phyloP scores from a whole-genome alignment of 2,329 filamentous ascomycete species.

The Apiospora malaysiana region DNA sequence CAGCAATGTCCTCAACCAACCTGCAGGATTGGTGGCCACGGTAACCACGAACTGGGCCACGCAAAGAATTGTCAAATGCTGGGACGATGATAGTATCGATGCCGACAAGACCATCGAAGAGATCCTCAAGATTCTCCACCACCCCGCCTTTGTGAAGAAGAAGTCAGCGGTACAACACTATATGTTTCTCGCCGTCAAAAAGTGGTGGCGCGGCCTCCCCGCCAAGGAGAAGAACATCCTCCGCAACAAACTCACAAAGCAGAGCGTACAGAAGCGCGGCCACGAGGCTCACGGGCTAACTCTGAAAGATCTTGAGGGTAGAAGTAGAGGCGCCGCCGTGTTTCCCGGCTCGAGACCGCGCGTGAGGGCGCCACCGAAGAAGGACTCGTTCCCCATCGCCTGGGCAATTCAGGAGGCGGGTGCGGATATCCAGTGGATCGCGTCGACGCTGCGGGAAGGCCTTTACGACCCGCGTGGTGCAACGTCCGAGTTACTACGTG shows the following conservation, averaged over 20 bases:
- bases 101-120: slow-evolving; percentile 68
- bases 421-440: slow-evolving; percentile 27
- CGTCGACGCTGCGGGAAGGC: slow-evolving; percentile 2
- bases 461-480: not conserved
- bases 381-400: slow-evolving; percentile 33
- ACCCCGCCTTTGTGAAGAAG: slow-evolving; percentile 60
- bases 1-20: slow-evolving; percentile 62
- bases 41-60: slow-evolving; percentile 70
- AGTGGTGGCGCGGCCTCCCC: slow-evolving; percentile 52
- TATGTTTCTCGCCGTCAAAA: slow-evolving; percentile 70
- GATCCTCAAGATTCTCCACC: slow-evolving; percentile 69
- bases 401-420: slow-evolving; percentile 31
- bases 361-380: slow-evolving; percentile 35
- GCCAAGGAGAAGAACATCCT: slow-evolving; percentile 31
- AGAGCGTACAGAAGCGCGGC: slow-evolving; percentile 35
- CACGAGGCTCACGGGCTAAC: slow-evolving; percentile 39
- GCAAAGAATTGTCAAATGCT: slow-evolving; percentile 71
- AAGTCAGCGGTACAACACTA: slow-evolving; percentile 64
- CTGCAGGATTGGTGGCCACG: slow-evolving; percentile 59
- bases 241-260: slow-evolving; percentile 35
- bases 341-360: slow-evolving; percentile 37
- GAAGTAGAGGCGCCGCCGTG: slow-evolving; percentile 32
- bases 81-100: slow-evolving; percentile 68
- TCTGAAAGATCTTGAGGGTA: slow-evolving; percentile 34
- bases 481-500: not conserved